Evolutionary conservation across 495 filamentous ascomycete species (phyloP), one percentile per base, ranked within the genome.

Genomic region (Oleoguttula mirabilis): DNA sequence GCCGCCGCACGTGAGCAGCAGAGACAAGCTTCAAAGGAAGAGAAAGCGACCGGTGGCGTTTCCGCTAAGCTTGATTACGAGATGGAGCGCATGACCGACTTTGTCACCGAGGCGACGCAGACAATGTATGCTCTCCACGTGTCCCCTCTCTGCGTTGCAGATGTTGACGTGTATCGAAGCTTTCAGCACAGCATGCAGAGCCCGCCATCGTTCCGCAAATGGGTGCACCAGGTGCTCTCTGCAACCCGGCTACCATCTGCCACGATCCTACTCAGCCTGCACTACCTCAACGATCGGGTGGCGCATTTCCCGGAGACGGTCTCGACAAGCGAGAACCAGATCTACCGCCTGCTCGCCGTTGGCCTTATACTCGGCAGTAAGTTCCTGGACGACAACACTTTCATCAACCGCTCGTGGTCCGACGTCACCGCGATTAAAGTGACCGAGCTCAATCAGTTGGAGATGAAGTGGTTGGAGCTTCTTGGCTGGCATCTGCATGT

Each of bases 351-450:
- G 75, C 72, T 96, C 40, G 95, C 87, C 11, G 81, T 88, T 40
- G 71, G 80, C 12, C 70, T 99, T 23, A 68, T 99, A 30, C 72
- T 99, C 23, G 90, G 88, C 38, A 95, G 88, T 69, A 99, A 99
- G 65, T 99, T 99, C 55, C 62, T 96, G 41, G 90, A 99, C 57
- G 90, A 99, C 62, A 96, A 96, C 63, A 99, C 90, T 12, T 99
- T 96, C 63, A 87, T 95, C 69, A 99, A 96, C 66, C 84, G 88
- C 40, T 96, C 92, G 5, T 99, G 90, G 90, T 82, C 92, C 3
- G 92, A 99, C 56, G 90, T 99, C 19, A 96, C 87, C 64, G 84
- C 82, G 43, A 94, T 99, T 47, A 62, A 80, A 16, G 87, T 99
- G 17, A 50, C 68, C 19, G 88, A 95, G 52, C 68, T 99, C 54